Evolutionary conservation across 1,284 basidiomycete species (phyloP).

Genomic region (Fereydounia khargensis): DNA sequence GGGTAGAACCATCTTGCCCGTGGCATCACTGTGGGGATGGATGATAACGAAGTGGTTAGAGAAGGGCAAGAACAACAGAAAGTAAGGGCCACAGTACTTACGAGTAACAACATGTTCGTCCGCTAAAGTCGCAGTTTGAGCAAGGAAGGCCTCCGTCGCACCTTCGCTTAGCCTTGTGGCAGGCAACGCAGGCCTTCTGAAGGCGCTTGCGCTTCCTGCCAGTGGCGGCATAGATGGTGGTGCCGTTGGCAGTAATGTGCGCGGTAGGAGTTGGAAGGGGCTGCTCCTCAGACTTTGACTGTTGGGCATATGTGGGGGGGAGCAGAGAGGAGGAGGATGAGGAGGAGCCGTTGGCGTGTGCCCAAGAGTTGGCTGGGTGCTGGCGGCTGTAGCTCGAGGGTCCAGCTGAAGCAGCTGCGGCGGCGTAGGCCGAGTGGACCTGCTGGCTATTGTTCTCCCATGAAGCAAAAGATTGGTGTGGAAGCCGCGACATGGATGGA

Average conservation of each 20-base stretch:
- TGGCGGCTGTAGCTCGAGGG: constrained; percentile 32
- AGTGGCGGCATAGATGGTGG: constrained; percentile 38
- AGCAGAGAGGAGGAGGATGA: constrained; percentile 6
- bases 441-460: constrained; percentile 11
- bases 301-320: constrained; percentile 13
- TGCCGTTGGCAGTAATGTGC: constrained; percentile 27
- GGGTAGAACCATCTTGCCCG: constrained; percentile 37
- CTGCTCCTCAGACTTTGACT: constrained; percentile 3
- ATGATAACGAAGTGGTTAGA: too few relatives aligned
- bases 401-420: constrained; percentile 15
- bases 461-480: constrained; percentile 10
- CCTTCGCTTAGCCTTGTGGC: constrained; percentile 60
- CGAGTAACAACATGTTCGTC: constrained; percentile 58
- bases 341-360: constrained; percentile 2
- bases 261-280: constrained; percentile 23
- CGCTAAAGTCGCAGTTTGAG: constrained; percentile 61
- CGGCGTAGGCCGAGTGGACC: constrained; percentile 28
- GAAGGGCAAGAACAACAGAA: too few relatives aligned
- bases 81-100: too few relatives aligned
- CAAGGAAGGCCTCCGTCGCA: constrained; percentile 62
- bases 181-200: constrained; percentile 49
- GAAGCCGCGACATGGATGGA: constrained; percentile 23
- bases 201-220: constrained; percentile 51
- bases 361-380: too few relatives aligned
- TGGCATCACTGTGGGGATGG: too few relatives aligned